These are phyloP conservation scores for Penicillium daleae DNA, from an alignment of 495 filamentous ascomycete species.

Conservation along the genomic window DNA sequence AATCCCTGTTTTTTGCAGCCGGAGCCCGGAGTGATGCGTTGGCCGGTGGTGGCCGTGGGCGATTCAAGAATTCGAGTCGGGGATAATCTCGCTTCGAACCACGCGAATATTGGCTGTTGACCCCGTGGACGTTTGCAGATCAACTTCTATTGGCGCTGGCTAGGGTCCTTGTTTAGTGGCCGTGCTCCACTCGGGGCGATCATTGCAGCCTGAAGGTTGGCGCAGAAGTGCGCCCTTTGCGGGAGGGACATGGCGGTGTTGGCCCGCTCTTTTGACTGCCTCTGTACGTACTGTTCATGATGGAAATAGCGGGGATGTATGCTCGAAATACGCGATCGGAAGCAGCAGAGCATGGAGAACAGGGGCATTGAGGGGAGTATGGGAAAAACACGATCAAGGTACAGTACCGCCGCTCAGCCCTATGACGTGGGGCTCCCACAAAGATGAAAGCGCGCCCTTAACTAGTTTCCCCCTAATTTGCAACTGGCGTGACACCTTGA, in stretches of 20 bases:
- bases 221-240: not conserved
- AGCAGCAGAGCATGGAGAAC: not conserved
- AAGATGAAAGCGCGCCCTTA: not conserved
- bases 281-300: not conserved
- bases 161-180: not conserved
- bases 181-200: not conserved
- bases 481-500: not conserved
- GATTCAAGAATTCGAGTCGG: not conserved
- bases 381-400: not conserved
- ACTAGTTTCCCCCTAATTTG: not conserved
- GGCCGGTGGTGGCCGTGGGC: slow-evolving; percentile 3
- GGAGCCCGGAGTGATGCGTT: slow-evolving; percentile 11
- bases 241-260: not conserved
- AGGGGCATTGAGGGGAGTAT: not conserved
- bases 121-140: slow-evolving; percentile 6
- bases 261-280: not conserved
- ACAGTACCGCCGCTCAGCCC: slow-evolving; percentile 20
- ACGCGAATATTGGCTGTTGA: not conserved
- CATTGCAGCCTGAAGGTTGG: slow-evolving; percentile 3
- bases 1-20: slow-evolving; percentile 17
- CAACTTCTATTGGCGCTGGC: not conserved
- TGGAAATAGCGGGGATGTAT: not conserved
- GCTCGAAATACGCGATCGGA: not conserved
- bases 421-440: slow-evolving; percentile 32
- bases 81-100: not conserved